These are phyloP conservation scores for Leccinum imitatum DNA, from an alignment of 768 basidiomycete genomes.

Conservation along the genomic window DNA sequence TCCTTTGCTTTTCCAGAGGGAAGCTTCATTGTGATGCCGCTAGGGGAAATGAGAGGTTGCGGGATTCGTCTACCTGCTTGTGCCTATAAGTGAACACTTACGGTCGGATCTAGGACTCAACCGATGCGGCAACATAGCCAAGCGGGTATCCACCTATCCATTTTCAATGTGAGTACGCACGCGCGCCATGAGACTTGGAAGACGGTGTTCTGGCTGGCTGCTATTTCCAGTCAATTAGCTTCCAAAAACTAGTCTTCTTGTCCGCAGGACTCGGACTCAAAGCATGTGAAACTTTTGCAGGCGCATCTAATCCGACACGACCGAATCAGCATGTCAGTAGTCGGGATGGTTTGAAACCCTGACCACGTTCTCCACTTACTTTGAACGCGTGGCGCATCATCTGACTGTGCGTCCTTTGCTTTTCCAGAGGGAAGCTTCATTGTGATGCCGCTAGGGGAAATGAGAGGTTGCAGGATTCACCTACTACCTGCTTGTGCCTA, in stretches of 20 bases:
- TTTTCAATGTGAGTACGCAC: not conserved
- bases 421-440: conserved; percentile 17
- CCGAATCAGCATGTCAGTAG: not conserved
- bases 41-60: not conserved
- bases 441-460: too few species aligned
- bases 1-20: conserved; percentile 8
- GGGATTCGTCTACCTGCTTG: not conserved
- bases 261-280: not conserved
- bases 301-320: not conserved
- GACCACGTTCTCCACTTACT: conserved; percentile 2
- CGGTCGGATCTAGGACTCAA: too few species aligned
- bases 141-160: not conserved
- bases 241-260: conserved; percentile 26
- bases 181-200: not conserved
- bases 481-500: too few species aligned
- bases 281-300: not conserved
- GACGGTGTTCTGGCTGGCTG: not conserved
- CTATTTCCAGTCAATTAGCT: conserved; percentile 25
- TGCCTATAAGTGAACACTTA: not conserved
- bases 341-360: not conserved
- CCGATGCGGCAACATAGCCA: not conserved
- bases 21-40: conserved; percentile 6
- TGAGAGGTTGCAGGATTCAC: too few species aligned
- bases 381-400: not conserved
- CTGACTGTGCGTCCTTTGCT: not conserved